Conservation (phyloP, 2,329 filamentous ascomycete genomes). For the Aspergillus sp. region DNA sequence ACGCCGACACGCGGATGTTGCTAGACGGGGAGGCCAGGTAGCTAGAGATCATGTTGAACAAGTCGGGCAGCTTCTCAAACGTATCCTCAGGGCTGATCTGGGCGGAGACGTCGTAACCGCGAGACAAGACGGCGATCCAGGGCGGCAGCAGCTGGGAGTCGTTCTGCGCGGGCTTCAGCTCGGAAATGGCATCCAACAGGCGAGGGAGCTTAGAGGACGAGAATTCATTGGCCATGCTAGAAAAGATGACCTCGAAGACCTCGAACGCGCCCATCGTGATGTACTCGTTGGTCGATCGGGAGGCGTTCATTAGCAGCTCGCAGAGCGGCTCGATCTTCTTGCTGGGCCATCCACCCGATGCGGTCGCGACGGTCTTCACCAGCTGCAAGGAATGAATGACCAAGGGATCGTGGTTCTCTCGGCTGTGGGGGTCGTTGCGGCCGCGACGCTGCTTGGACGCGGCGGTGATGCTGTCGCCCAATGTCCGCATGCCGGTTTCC, state of each 20-base stretch:
- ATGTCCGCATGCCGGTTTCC: conserved; percentile 78
- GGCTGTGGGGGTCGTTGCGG: conserved; percentile 38
- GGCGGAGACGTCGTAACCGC: conserved; percentile 90
- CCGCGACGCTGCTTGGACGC: conserved; percentile 68
- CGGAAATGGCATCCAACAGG: conserved; percentile 85
- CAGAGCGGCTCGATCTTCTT: conserved; percentile 92
- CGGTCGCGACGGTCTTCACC: conserved; percentile 82
- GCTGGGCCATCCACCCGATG: conserved; percentile 92
- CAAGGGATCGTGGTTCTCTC: conserved; percentile 69
- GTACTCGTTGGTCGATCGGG: conserved; percentile 87
- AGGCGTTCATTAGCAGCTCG: conserved; percentile 84
- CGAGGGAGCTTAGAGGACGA: conserved; percentile 86
- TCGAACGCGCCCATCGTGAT: conserved; percentile 96
- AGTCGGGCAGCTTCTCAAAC: conserved; percentile 81
- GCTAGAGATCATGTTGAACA: conserved; percentile 75
- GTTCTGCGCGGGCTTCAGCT: conserved; percentile 86
- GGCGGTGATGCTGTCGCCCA: conserved; percentile 68
- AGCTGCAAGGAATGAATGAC: conserved; percentile 91
- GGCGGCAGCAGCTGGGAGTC: conserved; percentile 93
- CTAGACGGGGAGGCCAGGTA: conserved; percentile 86
- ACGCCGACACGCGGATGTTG: conserved; percentile 91
- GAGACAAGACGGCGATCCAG: conserved; percentile 93
- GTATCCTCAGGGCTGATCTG: conserved; percentile 88
- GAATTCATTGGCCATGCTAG: conserved; percentile 82
- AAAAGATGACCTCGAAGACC: conserved; percentile 96